Conservation (phyloP, 768 basidiomycete genomes). For the Mycena crocata region DNA sequence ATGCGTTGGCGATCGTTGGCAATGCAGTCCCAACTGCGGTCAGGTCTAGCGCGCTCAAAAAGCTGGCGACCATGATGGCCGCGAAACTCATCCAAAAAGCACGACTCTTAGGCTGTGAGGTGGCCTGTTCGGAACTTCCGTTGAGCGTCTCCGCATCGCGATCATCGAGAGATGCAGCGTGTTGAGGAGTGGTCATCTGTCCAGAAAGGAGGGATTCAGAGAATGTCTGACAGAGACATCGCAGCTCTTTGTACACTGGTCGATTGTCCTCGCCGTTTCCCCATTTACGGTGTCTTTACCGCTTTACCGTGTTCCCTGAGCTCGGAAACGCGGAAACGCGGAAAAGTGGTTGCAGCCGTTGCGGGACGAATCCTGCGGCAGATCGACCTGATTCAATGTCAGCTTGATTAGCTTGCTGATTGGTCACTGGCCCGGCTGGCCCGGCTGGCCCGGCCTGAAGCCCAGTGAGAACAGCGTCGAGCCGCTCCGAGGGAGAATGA, state of each 20-base stretch:
- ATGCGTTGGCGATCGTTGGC: constrained; percentile 31
- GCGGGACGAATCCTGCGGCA: too few species aligned
- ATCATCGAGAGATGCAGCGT: not conserved
- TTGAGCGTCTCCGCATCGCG: constrained; percentile 1
- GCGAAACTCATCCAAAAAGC: constrained; percentile 34
- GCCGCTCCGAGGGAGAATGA: too few species aligned
- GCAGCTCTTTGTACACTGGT: too few species aligned
- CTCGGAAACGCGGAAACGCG: not conserved
- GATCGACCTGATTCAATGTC: too few species aligned
- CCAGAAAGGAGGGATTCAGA: not conserved
- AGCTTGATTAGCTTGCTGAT: too few species aligned
- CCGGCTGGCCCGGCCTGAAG: too few species aligned
- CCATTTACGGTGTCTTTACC: too few species aligned
- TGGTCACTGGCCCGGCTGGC: too few species aligned
- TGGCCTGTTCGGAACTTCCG: not conserved
- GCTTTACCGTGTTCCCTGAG: not conserved
- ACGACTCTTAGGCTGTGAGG: constrained; percentile 10
- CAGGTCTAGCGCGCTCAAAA: constrained; percentile 30
- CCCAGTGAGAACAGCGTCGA: too few species aligned
- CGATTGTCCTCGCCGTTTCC: too few species aligned
- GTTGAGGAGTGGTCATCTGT: not conserved
- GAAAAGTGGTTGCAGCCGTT: not conserved
- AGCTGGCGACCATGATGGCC: constrained; percentile 28
- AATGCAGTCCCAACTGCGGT: constrained; percentile 33
- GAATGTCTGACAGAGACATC: too few species aligned